phyloP scores from a whole-genome alignment of 2,329 filamentous ascomycete species.

The Cordyceps cateniannulata region DNA sequence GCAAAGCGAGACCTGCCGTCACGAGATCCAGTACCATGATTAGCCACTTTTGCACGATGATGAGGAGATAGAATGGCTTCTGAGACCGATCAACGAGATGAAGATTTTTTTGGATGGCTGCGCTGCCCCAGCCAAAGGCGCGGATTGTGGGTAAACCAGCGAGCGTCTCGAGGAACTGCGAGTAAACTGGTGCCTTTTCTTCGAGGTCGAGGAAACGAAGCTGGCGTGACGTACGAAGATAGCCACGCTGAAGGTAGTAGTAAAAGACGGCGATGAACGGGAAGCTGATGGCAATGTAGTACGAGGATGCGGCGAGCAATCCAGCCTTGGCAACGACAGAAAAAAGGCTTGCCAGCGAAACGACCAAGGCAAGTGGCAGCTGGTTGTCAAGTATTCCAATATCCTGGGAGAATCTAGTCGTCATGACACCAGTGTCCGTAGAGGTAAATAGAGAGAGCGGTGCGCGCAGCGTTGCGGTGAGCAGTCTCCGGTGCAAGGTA shows the following conservation, averaged over 20 bases:
- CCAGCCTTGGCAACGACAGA: conserved; percentile 20
- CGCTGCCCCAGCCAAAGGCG: conserved; percentile 43
- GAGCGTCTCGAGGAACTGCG: conserved; percentile 39
- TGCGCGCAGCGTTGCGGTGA: conserved; percentile 26
- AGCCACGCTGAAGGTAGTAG: conserved; percentile 37
- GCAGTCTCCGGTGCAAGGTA: conserved; percentile 19
- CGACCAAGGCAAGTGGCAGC: conserved; percentile 29
- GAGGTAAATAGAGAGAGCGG: conserved; percentile 33
- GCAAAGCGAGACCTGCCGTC: conserved; percentile 38
- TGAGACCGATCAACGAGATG: conserved; percentile 47
- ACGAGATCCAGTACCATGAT: conserved; percentile 44
- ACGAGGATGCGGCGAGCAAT: conserved; percentile 20
- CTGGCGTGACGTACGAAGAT: conserved; percentile 37
- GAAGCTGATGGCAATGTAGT: conserved; percentile 33
- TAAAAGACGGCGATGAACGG: conserved; percentile 35
- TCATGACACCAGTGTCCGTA: conserved; percentile 33
- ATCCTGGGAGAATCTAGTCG: conserved; percentile 40
- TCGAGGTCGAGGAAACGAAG: conserved; percentile 36
- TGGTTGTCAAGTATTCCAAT: conserved; percentile 37
- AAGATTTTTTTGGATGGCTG: conserved; percentile 37
- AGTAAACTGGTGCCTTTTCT: conserved; percentile 33
- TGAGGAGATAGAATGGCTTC: conserved; percentile 50
- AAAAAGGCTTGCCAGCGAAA: conserved; percentile 29
- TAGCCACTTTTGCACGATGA: conserved; percentile 52
- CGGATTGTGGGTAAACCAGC: conserved; percentile 43